Percentiles rank a stretch among this genome's conserved stretches.
Evolutionary conservation across 345 rosid species (phyloP).

Genomic region (Citrus sp.): DNA sequence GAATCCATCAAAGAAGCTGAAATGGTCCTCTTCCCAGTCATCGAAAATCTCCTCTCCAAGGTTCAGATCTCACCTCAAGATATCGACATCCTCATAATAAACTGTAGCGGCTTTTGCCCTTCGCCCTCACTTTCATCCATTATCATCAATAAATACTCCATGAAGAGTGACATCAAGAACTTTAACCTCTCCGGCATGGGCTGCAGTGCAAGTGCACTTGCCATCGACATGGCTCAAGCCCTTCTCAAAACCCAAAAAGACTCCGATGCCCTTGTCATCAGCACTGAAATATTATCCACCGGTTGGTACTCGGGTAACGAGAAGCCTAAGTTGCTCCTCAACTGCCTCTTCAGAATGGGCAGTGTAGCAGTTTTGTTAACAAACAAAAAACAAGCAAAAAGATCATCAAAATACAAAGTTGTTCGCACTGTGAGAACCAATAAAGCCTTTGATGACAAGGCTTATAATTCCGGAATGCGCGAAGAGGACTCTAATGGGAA

Average conservation of each 20-base stretch:
- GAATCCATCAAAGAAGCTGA: slow-evolving; percentile 43
- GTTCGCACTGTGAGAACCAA: slow-evolving; percentile 35
- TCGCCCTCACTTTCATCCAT: slow-evolving; percentile 53
- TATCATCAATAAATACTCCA: slow-evolving; percentile 38
- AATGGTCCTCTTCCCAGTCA: slow-evolving; percentile 43
- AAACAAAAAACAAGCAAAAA: slow-evolving; percentile 31
- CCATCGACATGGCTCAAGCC: slow-evolving; percentile 40
- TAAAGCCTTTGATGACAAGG: slow-evolving; percentile 35
- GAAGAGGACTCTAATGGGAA: slow-evolving; percentile 54
- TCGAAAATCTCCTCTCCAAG: slow-evolving; percentile 46
- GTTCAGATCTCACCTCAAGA: slow-evolving; percentile 33
- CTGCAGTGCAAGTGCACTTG: slow-evolving; percentile 48
- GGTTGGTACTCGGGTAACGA: slow-evolving; percentile 61
- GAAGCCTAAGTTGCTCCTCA: slow-evolving; percentile 40
- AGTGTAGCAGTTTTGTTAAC: slow-evolving; percentile 50
- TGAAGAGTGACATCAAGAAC: slow-evolving; percentile 43
- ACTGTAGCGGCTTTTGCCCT: slow-evolving; percentile 58
- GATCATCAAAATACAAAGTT: slow-evolving; percentile 39
- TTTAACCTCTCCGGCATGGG: slow-evolving; percentile 66
- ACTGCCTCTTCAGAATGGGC: slow-evolving; percentile 61
- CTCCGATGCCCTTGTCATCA: slow-evolving; percentile 39
- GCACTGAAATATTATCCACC: slow-evolving; percentile 55
- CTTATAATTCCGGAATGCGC: slow-evolving; percentile 31
- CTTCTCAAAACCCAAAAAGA: slow-evolving; percentile 36
- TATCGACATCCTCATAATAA: slow-evolving; percentile 46